phyloP scores from a whole-genome alignment of 2,329 filamentous ascomycete genomes.

The Arthrobotrys conoides region DNA sequence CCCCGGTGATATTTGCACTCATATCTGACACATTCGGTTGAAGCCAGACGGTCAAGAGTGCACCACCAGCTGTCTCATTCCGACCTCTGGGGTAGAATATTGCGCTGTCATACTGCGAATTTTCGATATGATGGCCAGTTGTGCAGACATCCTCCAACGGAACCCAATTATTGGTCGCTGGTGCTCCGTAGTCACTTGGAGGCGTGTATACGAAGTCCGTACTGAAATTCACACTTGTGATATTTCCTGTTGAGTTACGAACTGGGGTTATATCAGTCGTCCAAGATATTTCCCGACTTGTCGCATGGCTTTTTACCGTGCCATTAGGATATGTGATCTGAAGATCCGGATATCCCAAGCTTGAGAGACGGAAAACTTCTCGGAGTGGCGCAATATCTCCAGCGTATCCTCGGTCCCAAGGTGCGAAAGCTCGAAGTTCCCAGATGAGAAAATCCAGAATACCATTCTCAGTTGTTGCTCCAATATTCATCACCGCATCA shows the following conservation, averaged over 20 bases:
- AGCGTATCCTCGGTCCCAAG: constrained; percentile 13
- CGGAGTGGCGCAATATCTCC: constrained; percentile 27
- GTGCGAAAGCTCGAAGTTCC: constrained; percentile 38
- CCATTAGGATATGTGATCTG: constrained; percentile 38
- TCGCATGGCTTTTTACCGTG: constrained; percentile 21
- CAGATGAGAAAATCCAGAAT: constrained; percentile 40
- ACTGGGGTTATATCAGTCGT: constrained; percentile 34
- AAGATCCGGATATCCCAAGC: constrained; percentile 39
- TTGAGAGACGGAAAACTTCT: constrained; percentile 43
- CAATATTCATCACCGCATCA: constrained; percentile 52
- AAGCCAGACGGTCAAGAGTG: constrained; percentile 35
- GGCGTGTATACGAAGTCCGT: constrained; percentile 44
- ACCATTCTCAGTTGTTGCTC: constrained; percentile 12
- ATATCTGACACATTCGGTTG: constrained; percentile 45
- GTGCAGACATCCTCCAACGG: constrained; percentile 36
- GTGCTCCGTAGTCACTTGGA: constrained; percentile 38
- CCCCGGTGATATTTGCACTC: constrained; percentile 40
- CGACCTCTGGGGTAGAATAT: constrained; percentile 12
- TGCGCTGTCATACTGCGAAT: not conserved
- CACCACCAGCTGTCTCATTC: constrained; percentile 6
- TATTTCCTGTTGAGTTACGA: constrained; percentile 34
- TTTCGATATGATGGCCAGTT: constrained; percentile 3
- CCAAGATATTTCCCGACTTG: constrained; percentile 41
- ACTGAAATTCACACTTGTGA: constrained; percentile 41
- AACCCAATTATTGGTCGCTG: constrained; percentile 41